phyloP scores from a whole-genome alignment of 495 filamentous ascomycete genomes.

The Rhizodiscina lignyota region DNA sequence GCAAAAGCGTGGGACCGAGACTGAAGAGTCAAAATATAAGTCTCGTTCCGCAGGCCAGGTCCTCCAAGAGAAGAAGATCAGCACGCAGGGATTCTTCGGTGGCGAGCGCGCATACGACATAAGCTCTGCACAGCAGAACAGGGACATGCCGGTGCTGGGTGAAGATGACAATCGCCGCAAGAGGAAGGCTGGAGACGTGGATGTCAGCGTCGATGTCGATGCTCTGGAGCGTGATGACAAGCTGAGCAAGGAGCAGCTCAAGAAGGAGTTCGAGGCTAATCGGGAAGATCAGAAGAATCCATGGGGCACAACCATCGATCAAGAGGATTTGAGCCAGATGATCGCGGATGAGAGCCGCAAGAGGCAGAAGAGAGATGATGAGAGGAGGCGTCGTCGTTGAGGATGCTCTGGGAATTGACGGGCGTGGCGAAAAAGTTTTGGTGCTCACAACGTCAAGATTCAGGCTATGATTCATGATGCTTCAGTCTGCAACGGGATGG shows the following conservation, averaged over 20 bases:
- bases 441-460: too few relatives aligned
- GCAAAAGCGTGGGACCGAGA: constrained; percentile 69
- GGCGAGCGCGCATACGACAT: constrained; percentile 88
- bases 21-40: constrained; percentile 52
- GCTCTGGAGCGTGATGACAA: constrained; percentile 52
- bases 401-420: not conserved
- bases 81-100: constrained; percentile 79
- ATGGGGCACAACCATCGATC: constrained; percentile 47
- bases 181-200: constrained; percentile 87
- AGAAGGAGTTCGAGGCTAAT: constrained; percentile 61
- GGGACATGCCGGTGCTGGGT: constrained; percentile 62
- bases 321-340: constrained; percentile 93
- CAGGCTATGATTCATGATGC: too few relatives aligned
- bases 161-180: constrained; percentile 66
- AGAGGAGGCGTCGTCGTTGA: constrained; percentile 39
- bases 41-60: constrained; percentile 75
- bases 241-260: constrained; percentile 47
- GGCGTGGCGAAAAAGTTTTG: constrained; percentile 3
- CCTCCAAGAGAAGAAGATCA: constrained; percentile 69
- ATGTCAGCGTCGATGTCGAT: constrained; percentile 78
- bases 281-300: constrained; percentile 44
- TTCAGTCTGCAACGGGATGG: too few relatives aligned
- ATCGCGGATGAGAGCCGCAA: constrained; percentile 88
- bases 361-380: constrained; percentile 70
- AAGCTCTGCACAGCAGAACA: constrained; percentile 24